Evolutionary conservation across 768 basidiomycete species (phyloP).

Genomic region (Piloderma croceum): DNA sequence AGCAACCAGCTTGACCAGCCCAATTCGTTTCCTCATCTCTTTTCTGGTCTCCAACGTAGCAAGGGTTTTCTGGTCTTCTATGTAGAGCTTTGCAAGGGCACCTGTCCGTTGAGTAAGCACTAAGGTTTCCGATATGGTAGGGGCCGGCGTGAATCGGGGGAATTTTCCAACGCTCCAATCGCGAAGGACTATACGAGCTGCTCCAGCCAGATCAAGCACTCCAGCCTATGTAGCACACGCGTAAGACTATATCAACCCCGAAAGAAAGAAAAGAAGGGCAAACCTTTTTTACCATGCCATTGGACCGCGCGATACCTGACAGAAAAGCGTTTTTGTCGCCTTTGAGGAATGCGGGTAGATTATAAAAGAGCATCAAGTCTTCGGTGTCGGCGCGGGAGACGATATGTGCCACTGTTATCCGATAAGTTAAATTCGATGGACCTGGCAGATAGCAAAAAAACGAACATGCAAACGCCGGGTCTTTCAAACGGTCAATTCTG

Average conservation of each 20-base stretch:
- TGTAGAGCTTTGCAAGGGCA: slow-evolving; percentile 30
- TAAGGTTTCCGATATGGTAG: slow-evolving; percentile 14
- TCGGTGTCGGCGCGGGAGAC: slow-evolving; percentile 63
- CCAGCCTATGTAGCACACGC: slow-evolving; percentile 49
- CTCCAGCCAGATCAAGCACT: slow-evolving; percentile 62
- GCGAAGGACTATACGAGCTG: slow-evolving; percentile 72
- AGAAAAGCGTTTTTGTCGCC: slow-evolving; percentile 72
- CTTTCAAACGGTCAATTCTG: slow-evolving; percentile 79
- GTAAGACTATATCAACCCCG: slow-evolving; percentile 5
- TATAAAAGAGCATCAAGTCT: slow-evolving; percentile 88
- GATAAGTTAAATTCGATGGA: slow-evolving; percentile 12
- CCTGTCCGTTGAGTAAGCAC: slow-evolving; percentile 6
- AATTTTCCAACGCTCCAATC: slow-evolving; percentile 81
- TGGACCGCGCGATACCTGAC: slow-evolving; percentile 66
- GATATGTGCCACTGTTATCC: slow-evolving; percentile 54
- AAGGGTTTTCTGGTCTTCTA: slow-evolving; percentile 48
- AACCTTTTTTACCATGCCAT: slow-evolving; percentile 76
- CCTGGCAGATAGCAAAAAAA: slow-evolving; percentile 8
- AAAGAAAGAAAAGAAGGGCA: slow-evolving; percentile 8
- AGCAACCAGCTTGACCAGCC: slow-evolving; percentile 50
- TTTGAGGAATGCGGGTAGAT: slow-evolving; percentile 68
- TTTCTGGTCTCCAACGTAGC: slow-evolving; percentile 47
- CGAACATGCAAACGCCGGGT: slow-evolving; percentile 66
- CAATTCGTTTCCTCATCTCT: slow-evolving; percentile 58
- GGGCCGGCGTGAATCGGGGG: slow-evolving; percentile 63